Percentiles rank a stretch among this genome's conserved stretches.
These are phyloP conservation scores for Leptographium lundbergii DNA, from an alignment of 2,329 filamentous ascomycete species.

Conservation along the genomic window DNA sequence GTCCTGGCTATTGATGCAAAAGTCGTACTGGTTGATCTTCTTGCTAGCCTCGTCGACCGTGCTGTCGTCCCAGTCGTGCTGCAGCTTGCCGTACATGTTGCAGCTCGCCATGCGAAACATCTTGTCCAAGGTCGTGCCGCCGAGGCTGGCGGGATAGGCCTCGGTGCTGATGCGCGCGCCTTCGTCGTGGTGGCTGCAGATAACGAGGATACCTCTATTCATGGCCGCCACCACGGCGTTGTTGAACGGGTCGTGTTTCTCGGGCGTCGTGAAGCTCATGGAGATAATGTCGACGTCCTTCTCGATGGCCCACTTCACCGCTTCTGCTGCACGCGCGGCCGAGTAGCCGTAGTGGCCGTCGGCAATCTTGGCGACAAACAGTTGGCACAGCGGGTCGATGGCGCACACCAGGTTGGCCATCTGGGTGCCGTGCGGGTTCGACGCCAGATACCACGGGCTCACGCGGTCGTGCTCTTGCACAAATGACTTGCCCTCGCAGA, in stretches of 20 bases:
- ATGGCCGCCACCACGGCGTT: not conserved
- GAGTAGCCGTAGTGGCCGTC: slow-evolving; percentile 3
- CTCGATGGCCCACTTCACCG: slow-evolving; percentile 4
- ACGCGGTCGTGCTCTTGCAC: slow-evolving; percentile 3
- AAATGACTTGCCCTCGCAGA: slow-evolving; percentile 7
- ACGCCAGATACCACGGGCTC: slow-evolving; percentile 6
- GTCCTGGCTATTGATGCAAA: slow-evolving; percentile 3
- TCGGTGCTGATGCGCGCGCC: not conserved
- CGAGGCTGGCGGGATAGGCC: not conserved
- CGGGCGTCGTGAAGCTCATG: slow-evolving; percentile 7
- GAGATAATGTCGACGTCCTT: slow-evolving; percentile 7
- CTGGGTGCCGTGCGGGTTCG: slow-evolving; percentile 8
- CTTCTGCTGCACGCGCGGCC: slow-evolving; percentile 1
- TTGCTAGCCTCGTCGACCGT: not conserved
- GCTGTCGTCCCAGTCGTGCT: not conserved
- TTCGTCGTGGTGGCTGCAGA: slow-evolving; percentile 8
- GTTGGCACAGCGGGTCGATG: slow-evolving; percentile 8
- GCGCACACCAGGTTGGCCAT: slow-evolving; percentile 10
- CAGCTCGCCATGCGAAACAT: slow-evolving; percentile 4
- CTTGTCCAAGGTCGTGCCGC: not conserved
- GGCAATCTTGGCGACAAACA: slow-evolving; percentile 8
- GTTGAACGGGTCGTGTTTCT: not conserved
- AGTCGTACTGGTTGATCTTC: slow-evolving; percentile 4
- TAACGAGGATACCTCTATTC: not conserved
- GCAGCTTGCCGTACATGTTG: slow-evolving; percentile 7